Conservation (phyloP, 1,139 yeast species). For the Diutina pseudorugosa region DNA sequence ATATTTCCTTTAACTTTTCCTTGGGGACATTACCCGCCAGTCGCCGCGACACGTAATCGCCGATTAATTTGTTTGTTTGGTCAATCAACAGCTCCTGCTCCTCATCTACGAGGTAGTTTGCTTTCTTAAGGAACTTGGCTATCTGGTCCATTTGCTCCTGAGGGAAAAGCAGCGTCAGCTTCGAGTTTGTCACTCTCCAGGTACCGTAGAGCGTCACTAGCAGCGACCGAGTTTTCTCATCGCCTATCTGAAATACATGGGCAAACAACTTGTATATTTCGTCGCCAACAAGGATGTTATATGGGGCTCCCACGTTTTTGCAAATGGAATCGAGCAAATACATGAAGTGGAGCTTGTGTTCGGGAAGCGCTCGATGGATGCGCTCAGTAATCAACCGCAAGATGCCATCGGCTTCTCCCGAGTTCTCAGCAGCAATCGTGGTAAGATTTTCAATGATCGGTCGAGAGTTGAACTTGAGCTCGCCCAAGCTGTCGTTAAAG, state of each 20-base stretch:
- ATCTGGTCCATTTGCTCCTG: constrained; percentile 58
- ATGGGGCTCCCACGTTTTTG: constrained; percentile 83
- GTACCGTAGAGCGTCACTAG: constrained; percentile 71
- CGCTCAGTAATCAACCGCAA: constrained; percentile 59
- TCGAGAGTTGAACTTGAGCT: constrained; percentile 76
- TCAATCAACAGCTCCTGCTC: constrained; percentile 26
- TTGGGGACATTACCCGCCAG: constrained; percentile 20
- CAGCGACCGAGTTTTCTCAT: constrained; percentile 62
- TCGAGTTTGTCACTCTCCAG: constrained; percentile 55
- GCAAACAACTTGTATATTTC: constrained; percentile 60
- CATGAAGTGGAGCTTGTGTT: constrained; percentile 70
- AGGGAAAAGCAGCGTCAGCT: constrained; percentile 61
- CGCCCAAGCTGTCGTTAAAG: constrained; percentile 55
- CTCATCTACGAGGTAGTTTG: constrained; percentile 16
- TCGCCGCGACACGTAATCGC: constrained; percentile 14
- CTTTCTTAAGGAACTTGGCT: constrained; percentile 53
- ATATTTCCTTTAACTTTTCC: constrained; percentile 20
- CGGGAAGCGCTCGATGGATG: constrained; percentile 47
- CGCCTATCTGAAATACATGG: constrained; percentile 65
- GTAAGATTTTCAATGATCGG: constrained; percentile 85
- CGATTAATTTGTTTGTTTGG: constrained; percentile 14
- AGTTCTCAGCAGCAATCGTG: constrained; percentile 77
- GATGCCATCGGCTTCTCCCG: constrained; percentile 64
- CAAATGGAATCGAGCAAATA: constrained; percentile 88
- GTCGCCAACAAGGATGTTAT: constrained; percentile 59